Base-by-base conservation (phyloP, 108 stramenopile genomes). In the Nitzschia sp. region DNA sequence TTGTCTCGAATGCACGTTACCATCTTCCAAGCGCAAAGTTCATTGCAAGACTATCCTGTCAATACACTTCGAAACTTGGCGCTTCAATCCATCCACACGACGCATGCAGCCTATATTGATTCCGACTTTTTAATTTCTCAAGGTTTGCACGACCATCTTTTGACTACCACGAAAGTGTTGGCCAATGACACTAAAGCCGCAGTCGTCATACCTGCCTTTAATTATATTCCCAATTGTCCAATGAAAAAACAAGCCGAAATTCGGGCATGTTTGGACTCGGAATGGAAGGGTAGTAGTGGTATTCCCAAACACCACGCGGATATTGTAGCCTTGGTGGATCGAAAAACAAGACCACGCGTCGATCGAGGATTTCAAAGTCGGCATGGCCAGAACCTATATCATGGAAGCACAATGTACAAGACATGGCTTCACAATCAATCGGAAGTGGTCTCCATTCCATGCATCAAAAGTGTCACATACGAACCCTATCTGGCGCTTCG, bases 21-120 rank as follows among this genome's bases (percentile, higher is more conserved):
- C 28, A 19, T 49, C 28, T 46, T 65, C 13, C n/a, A 31, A n/a
- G 47, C 25, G 1, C 18, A 19, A 1, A 53, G 64, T 19, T 17
- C 47, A 2, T 51, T 51, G 8, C 24, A 65, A 4, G 21, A 89
- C 49, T 95, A 94, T 70, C 95, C 95, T n/a, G 91, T 94, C 74
- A 95, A 95, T 68, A 42, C 80, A 1, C 64, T 95, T 49, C 86
- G 95, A 8, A 95, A 92, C 58, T 65, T 88, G 66, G 95, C 92
- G 24, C 59, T 94, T 18, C 64, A 68, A 4, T 60, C 45, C 18
- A 88, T 91, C 32, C 58, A 46, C 30, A 91, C 87, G 0, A 72
- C 87, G 1, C 86, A 87, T 68, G 79, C 88, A 46, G 73, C 92
- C 1, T 91, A 92, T 57, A 80, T 84, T 24, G 94, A 95, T 72